Evolutionary conservation across 768 basidiomycete genomes (phyloP).

Genomic region (Boletus insuetus): DNA sequence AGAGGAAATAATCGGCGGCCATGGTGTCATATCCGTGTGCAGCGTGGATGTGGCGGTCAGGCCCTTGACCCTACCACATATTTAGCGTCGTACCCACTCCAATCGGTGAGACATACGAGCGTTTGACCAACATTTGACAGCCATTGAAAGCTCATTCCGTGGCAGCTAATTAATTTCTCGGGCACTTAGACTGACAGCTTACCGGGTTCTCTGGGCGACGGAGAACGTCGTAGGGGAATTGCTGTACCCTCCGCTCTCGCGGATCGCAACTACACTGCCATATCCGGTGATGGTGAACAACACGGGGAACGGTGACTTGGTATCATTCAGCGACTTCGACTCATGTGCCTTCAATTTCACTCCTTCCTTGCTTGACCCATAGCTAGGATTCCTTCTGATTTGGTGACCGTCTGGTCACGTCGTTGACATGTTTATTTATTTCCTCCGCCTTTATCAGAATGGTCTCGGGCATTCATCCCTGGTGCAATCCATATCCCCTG

Average conservation of each 20-base stretch:
- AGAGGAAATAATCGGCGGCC: too few relatives aligned
- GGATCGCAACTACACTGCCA: background rate
- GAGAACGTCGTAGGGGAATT: too few relatives aligned
- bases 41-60: too few relatives aligned
- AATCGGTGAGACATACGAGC: too few relatives aligned
- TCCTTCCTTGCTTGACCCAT: background rate
- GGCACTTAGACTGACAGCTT: background rate
- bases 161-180: background rate
- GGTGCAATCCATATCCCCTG: background rate
- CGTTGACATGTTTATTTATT: background rate
- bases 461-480: background rate
- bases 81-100: too few relatives aligned
- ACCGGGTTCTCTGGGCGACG: background rate
- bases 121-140: too few relatives aligned
- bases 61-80: too few relatives aligned
- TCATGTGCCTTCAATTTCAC: background rate
- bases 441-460: constrained; percentile 4
- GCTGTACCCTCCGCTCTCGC: background rate
- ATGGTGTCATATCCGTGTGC: too few relatives aligned
- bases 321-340: background rate
- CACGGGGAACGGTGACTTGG: background rate
- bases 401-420: background rate
- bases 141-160: too few relatives aligned
- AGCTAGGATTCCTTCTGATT: background rate
- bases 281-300: background rate